phyloP scores from a whole-genome alignment of 331 rosid species.

The Malus hybrid region DNA sequence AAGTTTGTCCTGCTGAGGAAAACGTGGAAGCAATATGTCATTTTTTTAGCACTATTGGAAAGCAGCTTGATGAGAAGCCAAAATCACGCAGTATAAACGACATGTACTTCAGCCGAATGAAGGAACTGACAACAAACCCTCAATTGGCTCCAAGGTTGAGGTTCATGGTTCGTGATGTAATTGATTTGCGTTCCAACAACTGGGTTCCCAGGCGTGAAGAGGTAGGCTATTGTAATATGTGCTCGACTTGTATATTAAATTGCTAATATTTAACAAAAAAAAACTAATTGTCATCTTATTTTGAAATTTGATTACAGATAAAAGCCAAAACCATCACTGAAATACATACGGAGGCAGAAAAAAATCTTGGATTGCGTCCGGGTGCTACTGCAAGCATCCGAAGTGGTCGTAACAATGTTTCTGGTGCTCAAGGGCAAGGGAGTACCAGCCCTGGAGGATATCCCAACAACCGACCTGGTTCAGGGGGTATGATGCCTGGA shows the following conservation, averaged over 20 bases:
- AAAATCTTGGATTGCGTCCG: slow-evolving; percentile 89
- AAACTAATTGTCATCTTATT: background rate
- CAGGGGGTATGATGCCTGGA: slow-evolving; percentile 98
- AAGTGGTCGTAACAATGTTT: slow-evolving; percentile 41
- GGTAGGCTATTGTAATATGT: slow-evolving; percentile 26
- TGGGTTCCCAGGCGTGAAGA: slow-evolving; percentile 99
- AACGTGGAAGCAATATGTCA: slow-evolving; percentile 98
- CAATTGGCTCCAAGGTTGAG: slow-evolving; percentile 75
- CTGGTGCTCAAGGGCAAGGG: slow-evolving; percentile 69
- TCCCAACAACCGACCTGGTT: slow-evolving; percentile 66
- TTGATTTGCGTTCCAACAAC: slow-evolving; percentile 73
- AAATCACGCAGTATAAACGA: slow-evolving; percentile 81
- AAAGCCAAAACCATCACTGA: slow-evolving; percentile 90
- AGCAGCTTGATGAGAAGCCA: slow-evolving; percentile 81
- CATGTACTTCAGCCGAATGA: slow-evolving; percentile 61
- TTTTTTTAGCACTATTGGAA: slow-evolving; percentile 83
- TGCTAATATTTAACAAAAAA: background rate
- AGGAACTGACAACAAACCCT: slow-evolving; percentile 59
- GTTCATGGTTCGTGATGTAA: slow-evolving; percentile 80
- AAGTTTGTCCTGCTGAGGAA: slow-evolving; percentile 87
- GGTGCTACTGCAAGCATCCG: slow-evolving; percentile 90
- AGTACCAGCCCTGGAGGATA: slow-evolving; percentile 53
- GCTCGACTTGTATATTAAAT: background rate
- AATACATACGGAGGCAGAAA: slow-evolving; percentile 96
- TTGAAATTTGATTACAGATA: slow-evolving; percentile 7